phyloP scores from a whole-genome alignment of 176 grass and related monocot genomes.

The Dactylis glomerata region DNA sequence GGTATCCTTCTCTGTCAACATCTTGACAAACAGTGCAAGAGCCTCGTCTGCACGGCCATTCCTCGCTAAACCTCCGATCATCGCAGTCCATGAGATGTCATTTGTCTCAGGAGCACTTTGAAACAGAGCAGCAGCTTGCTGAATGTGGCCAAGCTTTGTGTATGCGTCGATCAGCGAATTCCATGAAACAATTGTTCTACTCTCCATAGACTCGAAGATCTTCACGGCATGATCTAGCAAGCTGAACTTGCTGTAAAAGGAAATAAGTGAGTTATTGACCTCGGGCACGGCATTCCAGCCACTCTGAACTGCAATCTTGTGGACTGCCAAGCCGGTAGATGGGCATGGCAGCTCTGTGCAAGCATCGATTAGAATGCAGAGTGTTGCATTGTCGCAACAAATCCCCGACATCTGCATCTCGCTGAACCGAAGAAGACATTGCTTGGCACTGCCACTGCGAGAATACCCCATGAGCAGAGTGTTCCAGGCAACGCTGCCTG shows the following conservation, averaged over 20 bases:
- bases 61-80: constrained; percentile 56
- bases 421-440: constrained; percentile 42
- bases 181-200: constrained; percentile 47
- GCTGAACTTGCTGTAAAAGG: constrained; percentile 55
- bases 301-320: constrained; percentile 38
- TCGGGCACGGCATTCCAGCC: constrained; percentile 32
- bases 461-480: constrained; percentile 57
- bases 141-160: constrained; percentile 45
- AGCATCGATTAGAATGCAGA: constrained; percentile 45
- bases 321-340: constrained; percentile 28
- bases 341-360: constrained; percentile 39
- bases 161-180: constrained; percentile 57
- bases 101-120: constrained; percentile 41
- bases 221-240: constrained; percentile 29
- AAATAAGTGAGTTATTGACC: constrained; percentile 63
- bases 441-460: constrained; percentile 13
- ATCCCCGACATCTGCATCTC: constrained; percentile 32
- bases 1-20: constrained; percentile 30
- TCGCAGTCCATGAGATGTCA: constrained; percentile 56
- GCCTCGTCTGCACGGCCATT: constrained; percentile 42
- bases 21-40: constrained; percentile 38
- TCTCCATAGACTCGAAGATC: constrained; percentile 52
- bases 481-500: constrained; percentile 58
- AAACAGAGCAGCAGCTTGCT: constrained; percentile 43
- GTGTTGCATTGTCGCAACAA: constrained; percentile 41